Evolutionary conservation across 305 asterid species (phyloP).

Genomic region (Fraxinus latifolia): DNA sequence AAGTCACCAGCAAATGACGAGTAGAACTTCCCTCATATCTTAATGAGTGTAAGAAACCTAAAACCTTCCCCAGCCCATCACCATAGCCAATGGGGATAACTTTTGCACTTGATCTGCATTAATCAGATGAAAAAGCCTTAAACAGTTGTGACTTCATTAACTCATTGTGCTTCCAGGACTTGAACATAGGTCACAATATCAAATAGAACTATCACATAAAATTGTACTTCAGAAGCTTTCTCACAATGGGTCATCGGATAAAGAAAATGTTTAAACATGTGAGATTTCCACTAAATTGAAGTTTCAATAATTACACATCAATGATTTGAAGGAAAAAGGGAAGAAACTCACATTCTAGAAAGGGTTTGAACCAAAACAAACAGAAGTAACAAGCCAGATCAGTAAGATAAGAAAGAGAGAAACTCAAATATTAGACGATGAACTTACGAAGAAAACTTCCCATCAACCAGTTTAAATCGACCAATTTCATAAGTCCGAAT

Average conservation of each 20-base stretch:
- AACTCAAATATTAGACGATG: conserved; percentile 15
- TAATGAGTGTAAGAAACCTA: background rate
- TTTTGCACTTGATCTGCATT: background rate
- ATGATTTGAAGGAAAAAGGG: background rate
- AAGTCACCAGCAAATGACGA: conserved; percentile 14
- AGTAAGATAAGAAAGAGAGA: conserved; percentile 10
- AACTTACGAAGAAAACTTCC: conserved; percentile 98
- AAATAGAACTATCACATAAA: background rate
- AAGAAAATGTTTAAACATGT: background rate
- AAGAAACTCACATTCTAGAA: conserved; percentile 7
- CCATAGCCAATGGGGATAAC: background rate
- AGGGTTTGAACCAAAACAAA: background rate
- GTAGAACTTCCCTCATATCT: background rate
- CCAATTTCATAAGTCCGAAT: conserved; percentile 84
- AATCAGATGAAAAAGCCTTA: conserved; percentile 1
- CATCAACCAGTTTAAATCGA: conserved; percentile 87
- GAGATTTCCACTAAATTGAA: conserved; percentile 6
- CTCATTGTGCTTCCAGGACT: conserved; percentile 14
- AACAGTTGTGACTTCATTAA: conserved; percentile 12
- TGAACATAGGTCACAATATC: conserved; percentile 1
- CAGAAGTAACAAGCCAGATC: conserved; percentile 1
- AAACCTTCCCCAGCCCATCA: conserved; percentile 17
- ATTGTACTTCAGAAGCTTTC: background rate
- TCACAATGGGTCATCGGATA: background rate
- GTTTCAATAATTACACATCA: conserved; percentile 13